These are phyloP conservation scores for Clitoria ternatea DNA, from an alignment of 306 rosid species.

Conservation along the genomic window DNA sequence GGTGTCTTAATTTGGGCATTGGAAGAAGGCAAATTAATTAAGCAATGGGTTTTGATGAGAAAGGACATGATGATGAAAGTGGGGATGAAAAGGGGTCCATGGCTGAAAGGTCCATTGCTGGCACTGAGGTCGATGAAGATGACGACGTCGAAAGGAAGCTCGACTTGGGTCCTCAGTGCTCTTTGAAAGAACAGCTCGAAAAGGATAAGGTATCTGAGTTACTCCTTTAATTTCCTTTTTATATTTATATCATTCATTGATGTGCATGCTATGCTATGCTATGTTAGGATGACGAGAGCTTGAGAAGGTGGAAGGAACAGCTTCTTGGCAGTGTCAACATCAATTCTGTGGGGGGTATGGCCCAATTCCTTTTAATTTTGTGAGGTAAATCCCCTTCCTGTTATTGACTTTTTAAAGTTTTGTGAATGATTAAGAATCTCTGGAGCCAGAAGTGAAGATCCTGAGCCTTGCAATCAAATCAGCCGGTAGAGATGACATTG, in stretches of 20 bases:
- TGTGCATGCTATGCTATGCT: slow-evolving; percentile 10
- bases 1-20: no score
- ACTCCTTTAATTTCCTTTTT: background rate
- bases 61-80: slow-evolving; percentile 30
- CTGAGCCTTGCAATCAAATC: slow-evolving; percentile 71
- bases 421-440: slow-evolving; percentile 44
- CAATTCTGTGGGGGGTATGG: slow-evolving; percentile 70
- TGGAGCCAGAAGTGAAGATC: slow-evolving; percentile 89
- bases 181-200: slow-evolving; percentile 79
- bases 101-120: slow-evolving; percentile 55
- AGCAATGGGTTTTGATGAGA: slow-evolving; percentile 66
- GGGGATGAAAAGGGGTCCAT: slow-evolving; percentile 27
- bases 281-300: slow-evolving; percentile 84
- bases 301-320: slow-evolving; percentile 93
- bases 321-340: slow-evolving; percentile 86
- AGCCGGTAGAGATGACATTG: slow-evolving; percentile 57
- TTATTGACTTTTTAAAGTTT: background rate
- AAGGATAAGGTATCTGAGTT: slow-evolving; percentile 92
- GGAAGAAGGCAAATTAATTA: no score
- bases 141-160: slow-evolving; percentile 62
- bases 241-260: background rate
- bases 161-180: slow-evolving; percentile 78
- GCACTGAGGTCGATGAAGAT: slow-evolving; percentile 69
- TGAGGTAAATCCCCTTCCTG: background rate
- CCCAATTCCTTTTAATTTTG: background rate